A percentile compares a stretch with the other conserved stretches of the same genome.
Conservation (phyloP, 495 filamentous ascomycete species). For the Saxispiralis lemnorum region DNA sequence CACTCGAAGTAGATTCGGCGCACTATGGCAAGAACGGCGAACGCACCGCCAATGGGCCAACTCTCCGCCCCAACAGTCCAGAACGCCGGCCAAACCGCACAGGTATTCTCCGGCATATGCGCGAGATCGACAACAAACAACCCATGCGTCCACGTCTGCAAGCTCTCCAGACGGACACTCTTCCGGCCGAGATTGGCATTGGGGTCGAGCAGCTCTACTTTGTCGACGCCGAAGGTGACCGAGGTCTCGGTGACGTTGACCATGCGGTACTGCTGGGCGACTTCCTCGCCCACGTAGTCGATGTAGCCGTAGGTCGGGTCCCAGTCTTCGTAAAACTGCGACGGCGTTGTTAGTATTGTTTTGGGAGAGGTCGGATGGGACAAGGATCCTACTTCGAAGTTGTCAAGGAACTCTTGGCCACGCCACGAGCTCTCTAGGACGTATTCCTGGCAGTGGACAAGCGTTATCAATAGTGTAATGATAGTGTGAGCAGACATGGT, state of each 20-base stretch:
- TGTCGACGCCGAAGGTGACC: conserved; percentile 21
- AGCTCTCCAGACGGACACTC: conserved; percentile 20
- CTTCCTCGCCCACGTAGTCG: conserved; percentile 15
- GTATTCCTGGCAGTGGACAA: too few species aligned
- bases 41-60: conserved; percentile 70
- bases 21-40: conserved; percentile 18
- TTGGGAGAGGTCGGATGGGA: not conserved
- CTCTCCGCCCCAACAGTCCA: conserved; percentile 30
- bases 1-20: not conserved
- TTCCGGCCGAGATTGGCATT: conserved; percentile 16
- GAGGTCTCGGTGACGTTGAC: conserved; percentile 13
- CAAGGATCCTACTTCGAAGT: too few species aligned
- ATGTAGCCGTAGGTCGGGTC: conserved; percentile 24
- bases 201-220: conserved; percentile 12
- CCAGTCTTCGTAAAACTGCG: not conserved
- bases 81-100: conserved; percentile 23
- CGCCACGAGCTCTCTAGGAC: too few species aligned
- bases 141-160: conserved; percentile 20
- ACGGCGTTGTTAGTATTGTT: too few species aligned
- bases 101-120: conserved; percentile 23
- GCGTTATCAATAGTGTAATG: too few species aligned
- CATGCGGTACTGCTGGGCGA: conserved; percentile 13
- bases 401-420: too few species aligned
- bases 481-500: too few species aligned
- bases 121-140: conserved; percentile 23